Percentiles rank a stretch among this genome's conserved stretches.
Conservation (phyloP, 306 rosid genomes). For the Fragaria vesca region DNA sequence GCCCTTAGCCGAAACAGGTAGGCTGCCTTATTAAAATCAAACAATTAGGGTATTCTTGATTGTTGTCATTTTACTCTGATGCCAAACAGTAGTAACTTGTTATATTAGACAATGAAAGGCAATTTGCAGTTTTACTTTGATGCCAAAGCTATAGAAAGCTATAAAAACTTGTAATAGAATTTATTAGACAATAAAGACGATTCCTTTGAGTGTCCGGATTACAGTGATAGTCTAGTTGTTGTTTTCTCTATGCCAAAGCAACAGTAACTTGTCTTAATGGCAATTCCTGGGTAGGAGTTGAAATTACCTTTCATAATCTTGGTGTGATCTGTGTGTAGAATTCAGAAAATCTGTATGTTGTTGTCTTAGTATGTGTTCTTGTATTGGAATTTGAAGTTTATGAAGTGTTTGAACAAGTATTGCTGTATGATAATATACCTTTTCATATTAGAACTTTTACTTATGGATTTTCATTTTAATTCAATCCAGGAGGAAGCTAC, state of each 20-base stretch:
- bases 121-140: background rate
- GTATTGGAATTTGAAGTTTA: background rate
- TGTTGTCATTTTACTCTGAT: background rate
- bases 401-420: background rate
- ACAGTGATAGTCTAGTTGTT: background rate
- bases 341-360: background rate
- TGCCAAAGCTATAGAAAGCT: background rate
- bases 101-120: too few species aligned
- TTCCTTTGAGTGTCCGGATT: background rate
- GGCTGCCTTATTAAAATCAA: background rate
- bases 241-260: background rate
- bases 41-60: too few species aligned
- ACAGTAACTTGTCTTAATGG: background rate
- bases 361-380: background rate
- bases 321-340: background rate
- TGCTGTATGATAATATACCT: background rate
- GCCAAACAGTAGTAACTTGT: background rate
- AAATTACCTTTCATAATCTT: background rate
- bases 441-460: background rate
- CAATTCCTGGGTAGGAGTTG: background rate
- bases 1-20: too few species aligned
- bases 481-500: constrained; percentile 63
- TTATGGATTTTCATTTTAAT: background rate
- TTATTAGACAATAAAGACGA: background rate
- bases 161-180: background rate